phyloP scores from a whole-genome alignment of 805 yeast genomes.

The Candida broadrunensis region DNA sequence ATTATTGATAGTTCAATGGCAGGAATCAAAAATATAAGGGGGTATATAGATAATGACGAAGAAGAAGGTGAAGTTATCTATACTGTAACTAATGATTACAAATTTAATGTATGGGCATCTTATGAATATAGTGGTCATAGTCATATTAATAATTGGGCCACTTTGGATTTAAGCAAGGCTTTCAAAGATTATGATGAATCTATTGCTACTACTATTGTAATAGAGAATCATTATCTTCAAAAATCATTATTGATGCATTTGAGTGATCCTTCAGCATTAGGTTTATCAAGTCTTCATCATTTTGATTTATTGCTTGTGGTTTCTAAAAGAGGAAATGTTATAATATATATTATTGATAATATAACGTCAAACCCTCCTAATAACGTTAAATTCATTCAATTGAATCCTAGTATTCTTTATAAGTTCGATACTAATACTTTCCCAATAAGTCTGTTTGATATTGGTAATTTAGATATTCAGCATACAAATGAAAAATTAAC shows the following conservation, averaged over 20 bases:
- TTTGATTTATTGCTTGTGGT: conserved; percentile 38
- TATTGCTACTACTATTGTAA: conserved; percentile 18
- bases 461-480: neutral
- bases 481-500: neutral
- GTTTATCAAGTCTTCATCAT: conserved; percentile 7
- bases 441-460: conserved; percentile 6
- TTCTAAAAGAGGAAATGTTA: conserved; percentile 38
- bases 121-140: conserved; percentile 58
- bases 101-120: conserved; percentile 67
- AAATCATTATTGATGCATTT: conserved; percentile 13
- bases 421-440: conserved; percentile 11
- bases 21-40: conserved; percentile 31
- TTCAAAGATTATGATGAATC: conserved; percentile 16
- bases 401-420: conserved; percentile 16
- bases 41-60: conserved; percentile 27
- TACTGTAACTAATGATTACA: conserved; percentile 58
- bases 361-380: conserved; percentile 56
- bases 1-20: conserved; percentile 26
- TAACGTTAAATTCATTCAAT: conserved; percentile 38
- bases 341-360: conserved; percentile 48
- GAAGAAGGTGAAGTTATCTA: conserved; percentile 46
- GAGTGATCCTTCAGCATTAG: neutral
- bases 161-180: conserved; percentile 25
- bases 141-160: conserved; percentile 57
- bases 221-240: conserved; percentile 37